Conservation (phyloP, 2,329 filamentous ascomycete species). For the Leptographium wingfieldii region DNA sequence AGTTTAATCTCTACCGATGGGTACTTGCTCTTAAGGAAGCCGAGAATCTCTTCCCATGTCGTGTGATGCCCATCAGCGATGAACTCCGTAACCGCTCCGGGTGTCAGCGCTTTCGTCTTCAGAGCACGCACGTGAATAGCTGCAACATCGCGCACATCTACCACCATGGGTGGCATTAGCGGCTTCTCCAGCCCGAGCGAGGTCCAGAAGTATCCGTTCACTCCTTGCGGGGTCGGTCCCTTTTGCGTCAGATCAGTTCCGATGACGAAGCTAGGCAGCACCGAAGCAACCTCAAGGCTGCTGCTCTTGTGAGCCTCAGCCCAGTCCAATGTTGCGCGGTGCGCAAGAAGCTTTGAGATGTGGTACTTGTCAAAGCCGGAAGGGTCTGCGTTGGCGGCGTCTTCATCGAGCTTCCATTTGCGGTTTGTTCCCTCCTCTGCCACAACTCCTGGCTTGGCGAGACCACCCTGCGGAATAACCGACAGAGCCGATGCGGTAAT, state of each 20-base stretch:
- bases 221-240: background rate
- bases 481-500: background rate
- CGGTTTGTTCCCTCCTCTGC: background rate
- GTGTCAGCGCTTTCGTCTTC: background rate
- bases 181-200: background rate
- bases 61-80: background rate
- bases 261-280: constrained; percentile 7
- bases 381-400: background rate
- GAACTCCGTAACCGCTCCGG: background rate
- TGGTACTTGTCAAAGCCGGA: constrained; percentile 14
- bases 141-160: constrained; percentile 1
- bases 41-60: background rate
- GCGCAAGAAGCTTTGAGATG: constrained; percentile 13
- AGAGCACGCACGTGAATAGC: background rate
- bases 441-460: background rate
- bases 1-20: background rate
- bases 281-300: constrained; percentile 4
- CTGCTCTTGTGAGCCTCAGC: constrained; percentile 1
- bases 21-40: background rate
- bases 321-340: constrained; percentile 7
- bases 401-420: background rate
- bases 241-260: constrained; percentile 4
- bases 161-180: background rate
- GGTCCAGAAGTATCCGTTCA: background rate
- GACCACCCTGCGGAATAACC: background rate